Percentiles rank a stretch among this genome's conserved stretches.
Evolutionary conservation across 768 basidiomycete genomes (phyloP).

Genomic region (Termitomyces sp.): DNA sequence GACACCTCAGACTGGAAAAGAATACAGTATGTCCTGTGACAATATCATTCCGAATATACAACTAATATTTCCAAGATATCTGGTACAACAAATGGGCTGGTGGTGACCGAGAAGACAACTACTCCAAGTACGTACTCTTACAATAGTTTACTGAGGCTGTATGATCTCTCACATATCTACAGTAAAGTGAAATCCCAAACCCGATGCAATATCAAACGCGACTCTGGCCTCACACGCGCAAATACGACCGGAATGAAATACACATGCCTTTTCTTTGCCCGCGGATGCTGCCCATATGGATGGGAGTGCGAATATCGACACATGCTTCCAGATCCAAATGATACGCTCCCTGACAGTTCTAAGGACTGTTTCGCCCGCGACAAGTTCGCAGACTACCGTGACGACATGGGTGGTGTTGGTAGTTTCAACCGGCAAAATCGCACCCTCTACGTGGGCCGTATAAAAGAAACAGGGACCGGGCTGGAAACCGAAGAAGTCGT

Average conservation of each 20-base stretch:
- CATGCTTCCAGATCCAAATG: conserved; percentile 70
- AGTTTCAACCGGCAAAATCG: conserved; percentile 93
- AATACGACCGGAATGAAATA: conserved; percentile 93
- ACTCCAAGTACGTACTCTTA: conserved; percentile 73
- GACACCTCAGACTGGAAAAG: conserved; percentile 89
- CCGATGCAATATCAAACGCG: conserved; percentile 82
- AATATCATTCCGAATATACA: not conserved
- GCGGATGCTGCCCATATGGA: conserved; percentile 97
- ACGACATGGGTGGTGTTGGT: conserved; percentile 99
- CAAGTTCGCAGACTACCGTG: conserved; percentile 95
- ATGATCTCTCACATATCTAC: conserved; percentile 13
- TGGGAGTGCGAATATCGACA: conserved; percentile 98
- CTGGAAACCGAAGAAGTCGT: conserved; percentile 92
- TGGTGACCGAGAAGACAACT: conserved; percentile 94
- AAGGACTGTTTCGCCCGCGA: conserved; percentile 97
- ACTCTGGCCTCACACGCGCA: conserved; percentile 92
- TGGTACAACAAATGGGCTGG: conserved; percentile 99
- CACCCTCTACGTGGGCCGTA: conserved; percentile 91
- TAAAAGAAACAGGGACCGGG: conserved; percentile 88
- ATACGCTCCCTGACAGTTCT: conserved; percentile 81
- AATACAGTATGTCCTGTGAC: conserved; percentile 73
- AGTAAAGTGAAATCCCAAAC: conserved; percentile 96
- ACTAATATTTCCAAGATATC: conserved; percentile 55
- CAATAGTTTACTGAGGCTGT: not conserved
- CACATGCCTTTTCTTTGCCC: conserved; percentile 91